phyloP scores from a whole-genome alignment of 305 asterid genomes.

The Ilex paraguariensis region DNA sequence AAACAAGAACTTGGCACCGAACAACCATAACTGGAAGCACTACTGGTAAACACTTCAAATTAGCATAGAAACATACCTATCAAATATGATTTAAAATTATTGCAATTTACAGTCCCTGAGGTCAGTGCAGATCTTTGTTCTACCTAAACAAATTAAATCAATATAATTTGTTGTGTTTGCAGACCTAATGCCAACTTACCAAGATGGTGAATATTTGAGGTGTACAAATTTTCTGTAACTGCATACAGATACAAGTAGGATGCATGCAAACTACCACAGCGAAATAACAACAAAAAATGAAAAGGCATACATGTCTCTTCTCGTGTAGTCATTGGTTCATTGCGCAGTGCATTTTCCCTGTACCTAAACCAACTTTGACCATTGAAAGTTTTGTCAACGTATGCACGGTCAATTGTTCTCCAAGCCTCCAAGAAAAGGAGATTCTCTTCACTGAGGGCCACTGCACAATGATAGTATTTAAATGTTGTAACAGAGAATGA shows the following conservation, averaged over 20 bases:
- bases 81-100: no score
- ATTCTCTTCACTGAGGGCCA: conserved; percentile 91
- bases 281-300: conserved; percentile 1
- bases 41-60: no score
- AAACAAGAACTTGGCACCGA: no score
- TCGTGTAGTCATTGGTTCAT: conserved; percentile 88
- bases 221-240: no score
- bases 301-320: conserved; percentile 77
- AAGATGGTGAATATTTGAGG: no score
- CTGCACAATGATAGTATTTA: conserved; percentile 29
- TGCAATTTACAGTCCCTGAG: no score
- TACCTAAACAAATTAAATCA: no score
- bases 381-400: conserved; percentile 85
- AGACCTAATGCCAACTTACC: no score
- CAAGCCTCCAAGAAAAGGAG: conserved; percentile 95
- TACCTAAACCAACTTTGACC: conserved; percentile 99
- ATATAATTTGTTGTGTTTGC: no score
- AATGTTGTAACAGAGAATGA: conserved; percentile 7
- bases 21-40: no score
- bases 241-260: not conserved
- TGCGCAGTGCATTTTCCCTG: conserved; percentile 85
- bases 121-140: no score
- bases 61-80: no score
- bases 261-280: not conserved
- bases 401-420: conserved; percentile 96